These are phyloP conservation scores for Isoetes engelmannii DNA, from an alignment of 83 land plant genomes.

Conservation along the genomic window DNA sequence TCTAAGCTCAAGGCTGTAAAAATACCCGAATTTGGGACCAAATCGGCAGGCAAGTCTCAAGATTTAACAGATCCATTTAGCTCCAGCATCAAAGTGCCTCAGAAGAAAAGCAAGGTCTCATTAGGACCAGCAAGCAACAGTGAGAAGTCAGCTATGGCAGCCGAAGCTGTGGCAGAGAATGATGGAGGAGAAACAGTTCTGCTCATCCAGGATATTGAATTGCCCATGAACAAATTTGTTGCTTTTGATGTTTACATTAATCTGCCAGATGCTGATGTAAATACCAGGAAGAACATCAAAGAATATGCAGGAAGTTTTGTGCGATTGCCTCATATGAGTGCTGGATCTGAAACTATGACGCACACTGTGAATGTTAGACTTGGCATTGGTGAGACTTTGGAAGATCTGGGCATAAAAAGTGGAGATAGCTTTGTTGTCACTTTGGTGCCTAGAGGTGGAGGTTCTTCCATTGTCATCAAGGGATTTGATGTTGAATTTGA, in stretches of 20 bases:
- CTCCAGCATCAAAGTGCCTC: too few species aligned
- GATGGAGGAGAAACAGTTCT: too few species aligned
- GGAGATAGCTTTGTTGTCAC: constrained; percentile 25
- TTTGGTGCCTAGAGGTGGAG: constrained; percentile 28
- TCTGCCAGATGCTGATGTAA: constrained; percentile 11
- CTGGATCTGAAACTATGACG: neutral
- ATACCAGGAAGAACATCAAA: neutral
- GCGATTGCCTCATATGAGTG: constrained; percentile 16
- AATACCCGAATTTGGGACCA: too few species aligned
- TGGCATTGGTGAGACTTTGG: constrained; percentile 23
- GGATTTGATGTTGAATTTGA: too few species aligned
- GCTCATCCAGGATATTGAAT: constrained; percentile 4
- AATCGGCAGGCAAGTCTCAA: too few species aligned
- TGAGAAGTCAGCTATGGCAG: too few species aligned
- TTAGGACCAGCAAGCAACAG: too few species aligned
- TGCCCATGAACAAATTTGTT: neutral
- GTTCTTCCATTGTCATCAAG: too few species aligned
- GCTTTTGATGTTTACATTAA: constrained; percentile 9
- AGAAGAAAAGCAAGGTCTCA: too few species aligned
- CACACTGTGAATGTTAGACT: constrained; percentile 9
- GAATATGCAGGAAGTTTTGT: constrained; percentile 18
- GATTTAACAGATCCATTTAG: too few species aligned
- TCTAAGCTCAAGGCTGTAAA: too few species aligned
- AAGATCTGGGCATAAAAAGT: constrained; percentile 22
- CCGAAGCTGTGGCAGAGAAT: too few species aligned